These are phyloP conservation scores for Alternaria burnsii DNA, from an alignment of 2,329 filamentous ascomycete genomes.

Conservation along the genomic window DNA sequence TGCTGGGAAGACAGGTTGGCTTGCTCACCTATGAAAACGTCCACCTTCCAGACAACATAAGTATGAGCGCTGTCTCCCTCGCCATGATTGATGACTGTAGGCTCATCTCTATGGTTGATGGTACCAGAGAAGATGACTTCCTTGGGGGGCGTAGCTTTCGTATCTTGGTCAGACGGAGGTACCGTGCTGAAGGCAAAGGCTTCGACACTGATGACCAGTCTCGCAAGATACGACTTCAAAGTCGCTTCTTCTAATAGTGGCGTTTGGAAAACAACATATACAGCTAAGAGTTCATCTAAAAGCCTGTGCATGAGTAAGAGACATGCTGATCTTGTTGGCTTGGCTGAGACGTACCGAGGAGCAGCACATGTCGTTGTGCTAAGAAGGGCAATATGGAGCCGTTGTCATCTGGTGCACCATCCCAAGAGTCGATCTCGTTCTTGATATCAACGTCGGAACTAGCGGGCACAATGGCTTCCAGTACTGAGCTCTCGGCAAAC, in stretches of 20 bases:
- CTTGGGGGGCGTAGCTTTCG: slow-evolving; percentile 45
- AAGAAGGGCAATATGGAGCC: slow-evolving; percentile 64
- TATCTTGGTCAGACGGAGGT: slow-evolving; percentile 54
- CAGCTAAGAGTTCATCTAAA: slow-evolving; percentile 75
- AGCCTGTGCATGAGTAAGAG: slow-evolving; percentile 62
- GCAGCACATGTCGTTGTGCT: slow-evolving; percentile 69
- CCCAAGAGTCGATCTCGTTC: slow-evolving; percentile 53
- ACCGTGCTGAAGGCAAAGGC: slow-evolving; percentile 66
- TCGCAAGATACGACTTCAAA: slow-evolving; percentile 67
- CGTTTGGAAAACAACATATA: slow-evolving; percentile 73
- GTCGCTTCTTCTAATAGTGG: slow-evolving; percentile 66
- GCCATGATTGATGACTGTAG: slow-evolving; percentile 41
- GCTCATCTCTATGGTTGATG: slow-evolving; percentile 45
- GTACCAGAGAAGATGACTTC: slow-evolving; percentile 67
- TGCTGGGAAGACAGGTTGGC: no score
- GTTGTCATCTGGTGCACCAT: slow-evolving; percentile 56
- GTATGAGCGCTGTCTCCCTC: slow-evolving; percentile 34
- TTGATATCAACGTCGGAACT: slow-evolving; percentile 48
- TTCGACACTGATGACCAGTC: slow-evolving; percentile 73
- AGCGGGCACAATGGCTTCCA: slow-evolving; percentile 52
- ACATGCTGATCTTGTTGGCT: slow-evolving; percentile 51
- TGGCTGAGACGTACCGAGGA: slow-evolving; percentile 69
- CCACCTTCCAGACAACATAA: slow-evolving; percentile 52
- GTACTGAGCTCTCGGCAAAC: slow-evolving; percentile 50
- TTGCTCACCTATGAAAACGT: slow-evolving; percentile 48